Conservation (phyloP, 768 basidiomycete genomes). For the Dioszegia crocea region DNA sequence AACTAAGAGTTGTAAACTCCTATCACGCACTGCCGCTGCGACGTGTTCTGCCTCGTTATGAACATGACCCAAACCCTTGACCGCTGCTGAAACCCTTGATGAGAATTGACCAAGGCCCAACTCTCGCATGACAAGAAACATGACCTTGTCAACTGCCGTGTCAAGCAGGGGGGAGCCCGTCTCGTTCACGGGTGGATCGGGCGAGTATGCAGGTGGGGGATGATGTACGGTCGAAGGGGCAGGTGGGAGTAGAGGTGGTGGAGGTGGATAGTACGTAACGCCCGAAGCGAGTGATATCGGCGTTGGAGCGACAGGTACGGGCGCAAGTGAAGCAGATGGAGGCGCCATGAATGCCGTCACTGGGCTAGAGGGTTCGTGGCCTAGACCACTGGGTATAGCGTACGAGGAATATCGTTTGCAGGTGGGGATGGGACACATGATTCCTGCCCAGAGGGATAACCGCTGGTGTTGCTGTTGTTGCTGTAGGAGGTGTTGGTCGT, state of each 20-base stretch:
- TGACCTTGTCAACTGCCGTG: constrained; percentile 40
- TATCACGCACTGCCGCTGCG: neutral
- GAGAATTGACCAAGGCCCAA: constrained; percentile 7
- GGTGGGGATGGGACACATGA: constrained; percentile 45
- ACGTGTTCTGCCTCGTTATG: constrained; percentile 3
- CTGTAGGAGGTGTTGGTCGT: constrained; percentile 53
- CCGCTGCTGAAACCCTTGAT: neutral
- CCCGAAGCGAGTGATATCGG: constrained; percentile 21
- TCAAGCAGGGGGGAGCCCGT: constrained; percentile 32
- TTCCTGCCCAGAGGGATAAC: constrained; percentile 35
- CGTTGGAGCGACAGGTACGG: constrained; percentile 1
- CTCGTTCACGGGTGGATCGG: constrained; percentile 13
- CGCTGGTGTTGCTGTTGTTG: constrained; percentile 37
- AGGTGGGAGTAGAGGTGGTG: constrained; percentile 16
- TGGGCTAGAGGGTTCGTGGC: neutral
- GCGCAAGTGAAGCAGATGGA: neutral
- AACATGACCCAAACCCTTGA: neutral
- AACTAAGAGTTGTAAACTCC: no score
- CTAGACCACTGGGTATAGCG: constrained; percentile 11
- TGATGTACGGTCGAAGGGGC: constrained; percentile 10
- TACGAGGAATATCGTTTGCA: constrained; percentile 39
- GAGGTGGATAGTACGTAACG: constrained; percentile 38
- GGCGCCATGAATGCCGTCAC: constrained; percentile 2
- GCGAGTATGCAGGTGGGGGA: constrained; percentile 24
- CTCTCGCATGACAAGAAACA: constrained; percentile 37